Evolutionary conservation across 1,284 basidiomycete species (phyloP).

Genomic region (Moesziomyces aphidis): DNA sequence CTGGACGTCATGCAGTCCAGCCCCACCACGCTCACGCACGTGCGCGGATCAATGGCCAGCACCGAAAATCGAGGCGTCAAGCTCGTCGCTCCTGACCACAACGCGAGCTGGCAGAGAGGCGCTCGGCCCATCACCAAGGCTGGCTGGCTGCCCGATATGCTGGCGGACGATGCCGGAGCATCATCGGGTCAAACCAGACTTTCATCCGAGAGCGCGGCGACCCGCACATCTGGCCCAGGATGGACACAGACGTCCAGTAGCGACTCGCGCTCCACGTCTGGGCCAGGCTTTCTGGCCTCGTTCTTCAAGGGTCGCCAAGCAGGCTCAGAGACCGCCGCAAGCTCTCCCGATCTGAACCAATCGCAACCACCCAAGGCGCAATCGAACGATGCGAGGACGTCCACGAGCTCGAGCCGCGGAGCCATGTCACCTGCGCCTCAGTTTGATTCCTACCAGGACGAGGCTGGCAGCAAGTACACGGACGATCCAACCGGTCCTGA

Average conservation of each 20-base stretch:
- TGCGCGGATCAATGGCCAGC: conserved; percentile 16
- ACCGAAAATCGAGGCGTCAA: conserved; percentile 34
- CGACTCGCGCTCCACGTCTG: conserved; percentile 25
- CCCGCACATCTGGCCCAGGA: conserved; percentile 29
- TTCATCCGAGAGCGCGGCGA: neutral
- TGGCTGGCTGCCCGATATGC: conserved; percentile 27
- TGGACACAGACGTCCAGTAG: conserved; percentile 40
- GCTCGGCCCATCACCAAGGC: conserved; percentile 19
- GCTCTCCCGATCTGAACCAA: neutral
- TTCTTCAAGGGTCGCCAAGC: conserved; percentile 43
- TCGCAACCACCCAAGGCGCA: neutral
- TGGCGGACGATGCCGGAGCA: conserved; percentile 6
- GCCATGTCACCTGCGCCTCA: conserved; percentile 5
- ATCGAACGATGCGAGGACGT: conserved; percentile 7
- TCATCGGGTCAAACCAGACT: conserved; percentile 1
- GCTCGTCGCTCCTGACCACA: conserved; percentile 21
- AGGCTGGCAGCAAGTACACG: conserved; percentile 17
- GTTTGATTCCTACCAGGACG: conserved; percentile 30
- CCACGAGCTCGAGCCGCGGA: conserved; percentile 6
- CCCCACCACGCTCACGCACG: conserved; percentile 17
- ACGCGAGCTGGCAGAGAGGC: conserved; percentile 22
- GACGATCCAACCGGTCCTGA: conserved; percentile 41
- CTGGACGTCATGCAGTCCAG: conserved; percentile 11
- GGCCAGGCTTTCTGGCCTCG: conserved; percentile 29
- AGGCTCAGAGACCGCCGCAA: conserved; percentile 3